These are phyloP conservation scores for Phyllosticta ampelicida DNA, from an alignment of 2,329 filamentous ascomycete genomes.

Conservation along the genomic window DNA sequence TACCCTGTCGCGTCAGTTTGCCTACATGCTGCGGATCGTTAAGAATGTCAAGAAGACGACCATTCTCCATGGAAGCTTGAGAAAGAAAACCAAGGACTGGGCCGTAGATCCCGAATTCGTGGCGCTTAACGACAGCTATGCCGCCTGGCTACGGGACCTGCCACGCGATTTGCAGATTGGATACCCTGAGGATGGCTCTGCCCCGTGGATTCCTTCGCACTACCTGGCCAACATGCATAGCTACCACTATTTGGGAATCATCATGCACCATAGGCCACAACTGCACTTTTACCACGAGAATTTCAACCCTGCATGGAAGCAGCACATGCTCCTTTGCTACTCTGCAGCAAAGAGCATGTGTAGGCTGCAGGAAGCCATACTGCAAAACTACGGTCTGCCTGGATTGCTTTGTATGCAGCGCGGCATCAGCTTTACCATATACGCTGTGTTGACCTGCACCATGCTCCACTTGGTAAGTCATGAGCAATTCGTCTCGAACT, in stretches of 20 bases:
- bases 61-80: constrained; percentile 60
- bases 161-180: constrained; percentile 67
- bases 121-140: constrained; percentile 65
- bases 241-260: constrained; percentile 76
- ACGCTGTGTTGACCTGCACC: constrained; percentile 79
- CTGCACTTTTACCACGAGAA: constrained; percentile 64
- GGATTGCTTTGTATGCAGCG: constrained; percentile 87
- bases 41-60: constrained; percentile 70
- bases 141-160: constrained; percentile 63
- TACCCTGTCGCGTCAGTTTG: constrained; percentile 71
- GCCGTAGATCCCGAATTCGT: constrained; percentile 74
- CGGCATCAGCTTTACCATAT: constrained; percentile 93
- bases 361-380: constrained; percentile 71
- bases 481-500: background rate
- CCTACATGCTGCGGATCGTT: constrained; percentile 67
- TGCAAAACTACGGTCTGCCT: constrained; percentile 64
- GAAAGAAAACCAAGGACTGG: constrained; percentile 72
- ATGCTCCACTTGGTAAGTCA: constrained; percentile 78
- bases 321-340: constrained; percentile 79
- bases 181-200: constrained; percentile 66
- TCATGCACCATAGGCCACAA: constrained; percentile 82
- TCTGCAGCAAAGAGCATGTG: constrained; percentile 76
- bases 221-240: constrained; percentile 83
- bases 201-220: constrained; percentile 76
- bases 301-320: constrained; percentile 72